Percentiles rank a stretch among this genome's conserved stretches.
Evolutionary conservation across 768 basidiomycete genomes (phyloP).

Genomic region (Rhodotorula taiwanensis): DNA sequence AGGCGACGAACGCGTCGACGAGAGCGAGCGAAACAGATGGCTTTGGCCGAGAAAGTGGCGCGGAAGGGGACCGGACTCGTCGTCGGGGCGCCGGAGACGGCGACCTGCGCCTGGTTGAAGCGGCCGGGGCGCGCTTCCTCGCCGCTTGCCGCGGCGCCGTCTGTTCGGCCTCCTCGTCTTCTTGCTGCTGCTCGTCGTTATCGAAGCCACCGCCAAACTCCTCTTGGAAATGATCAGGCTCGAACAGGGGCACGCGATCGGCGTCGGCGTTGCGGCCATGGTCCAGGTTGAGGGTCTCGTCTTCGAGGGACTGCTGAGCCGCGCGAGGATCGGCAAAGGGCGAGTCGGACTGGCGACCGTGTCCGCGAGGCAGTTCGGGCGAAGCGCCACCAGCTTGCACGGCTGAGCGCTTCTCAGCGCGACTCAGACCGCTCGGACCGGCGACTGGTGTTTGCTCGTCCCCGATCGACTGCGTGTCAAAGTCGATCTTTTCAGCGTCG

Average conservation of each 20-base stretch:
- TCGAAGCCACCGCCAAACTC: background rate
- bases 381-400: background rate
- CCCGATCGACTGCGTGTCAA: constrained; percentile 5
- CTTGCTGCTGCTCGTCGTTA: background rate
- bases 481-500: constrained; percentile 13
- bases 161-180: background rate
- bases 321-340: too few relatives aligned
- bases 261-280: too few relatives aligned
- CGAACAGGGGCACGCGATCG: too few relatives aligned
- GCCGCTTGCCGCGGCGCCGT: background rate
- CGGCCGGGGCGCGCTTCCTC: too few relatives aligned
- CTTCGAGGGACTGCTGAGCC: too few relatives aligned
- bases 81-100: too few relatives aligned
- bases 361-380: background rate
- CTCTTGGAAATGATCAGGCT: background rate
- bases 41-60: too few relatives aligned
- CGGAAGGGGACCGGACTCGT: too few relatives aligned
- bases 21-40: background rate
- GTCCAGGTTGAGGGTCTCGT: too few relatives aligned
- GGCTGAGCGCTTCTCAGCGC: background rate
- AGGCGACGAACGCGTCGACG: background rate
- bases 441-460: background rate
- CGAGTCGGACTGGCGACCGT: background rate
- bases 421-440: background rate
- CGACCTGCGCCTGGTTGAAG: too few relatives aligned